phyloP scores from a whole-genome alignment of 1,139 yeast genomes.

The Candida sp. region DNA sequence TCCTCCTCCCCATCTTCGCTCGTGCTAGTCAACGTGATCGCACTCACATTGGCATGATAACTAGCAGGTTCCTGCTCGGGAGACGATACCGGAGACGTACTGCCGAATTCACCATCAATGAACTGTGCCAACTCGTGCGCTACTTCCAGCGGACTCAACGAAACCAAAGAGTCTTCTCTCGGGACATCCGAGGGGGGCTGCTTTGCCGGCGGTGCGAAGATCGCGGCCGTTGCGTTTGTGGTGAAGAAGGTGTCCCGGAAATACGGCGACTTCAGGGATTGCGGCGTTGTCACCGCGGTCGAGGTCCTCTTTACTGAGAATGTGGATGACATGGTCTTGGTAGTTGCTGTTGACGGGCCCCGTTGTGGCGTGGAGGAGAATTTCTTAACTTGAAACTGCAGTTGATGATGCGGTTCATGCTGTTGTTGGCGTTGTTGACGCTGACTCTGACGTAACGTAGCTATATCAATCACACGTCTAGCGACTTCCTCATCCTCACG shows the following conservation, averaged over 20 bases:
- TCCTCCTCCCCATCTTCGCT: conserved; percentile 14
- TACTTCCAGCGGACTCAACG: conserved; percentile 34
- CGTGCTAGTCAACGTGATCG: conserved; percentile 21
- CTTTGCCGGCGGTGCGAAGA: not conserved
- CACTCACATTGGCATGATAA: conserved; percentile 10
- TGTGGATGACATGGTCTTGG: not conserved
- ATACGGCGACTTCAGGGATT: not conserved
- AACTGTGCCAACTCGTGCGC: conserved; percentile 34
- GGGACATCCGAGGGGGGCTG: not conserved
- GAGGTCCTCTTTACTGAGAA: not conserved
- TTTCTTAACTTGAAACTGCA: not conserved
- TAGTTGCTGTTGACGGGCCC: not conserved
- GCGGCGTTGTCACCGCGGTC: not conserved
- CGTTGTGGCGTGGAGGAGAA: not conserved
- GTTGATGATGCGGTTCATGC: not conserved
- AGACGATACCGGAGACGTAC: too few relatives aligned
- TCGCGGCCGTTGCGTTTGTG: not conserved
- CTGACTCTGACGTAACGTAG: not conserved
- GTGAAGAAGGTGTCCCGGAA: not conserved
- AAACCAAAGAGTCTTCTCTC: conserved; percentile 26
- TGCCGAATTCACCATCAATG: conserved; percentile 26
- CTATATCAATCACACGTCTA: conserved; percentile 2
- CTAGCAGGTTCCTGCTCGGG: conserved; percentile 2
- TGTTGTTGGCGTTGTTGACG: not conserved
- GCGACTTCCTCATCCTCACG: not conserved